Evolutionary conservation across 2,329 filamentous ascomycete genomes (phyloP).

Genomic region (Zymoseptoria ardabiliae): DNA sequence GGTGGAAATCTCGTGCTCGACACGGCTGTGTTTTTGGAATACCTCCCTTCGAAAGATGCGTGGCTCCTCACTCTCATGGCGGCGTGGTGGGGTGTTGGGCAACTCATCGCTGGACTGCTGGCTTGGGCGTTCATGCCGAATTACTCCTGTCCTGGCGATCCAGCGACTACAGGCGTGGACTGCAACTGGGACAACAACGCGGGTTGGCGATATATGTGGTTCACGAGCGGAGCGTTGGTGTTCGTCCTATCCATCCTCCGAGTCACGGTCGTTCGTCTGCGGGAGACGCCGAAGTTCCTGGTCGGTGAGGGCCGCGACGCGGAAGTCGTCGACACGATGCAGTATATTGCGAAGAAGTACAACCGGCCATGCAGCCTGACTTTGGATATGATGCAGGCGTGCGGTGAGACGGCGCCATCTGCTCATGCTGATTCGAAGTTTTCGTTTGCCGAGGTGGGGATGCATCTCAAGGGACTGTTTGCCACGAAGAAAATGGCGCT

Average conservation of each 20-base stretch:
- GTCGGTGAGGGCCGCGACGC: conserved; percentile 47
- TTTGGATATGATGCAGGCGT: conserved; percentile 42
- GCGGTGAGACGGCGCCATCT: conserved; percentile 30
- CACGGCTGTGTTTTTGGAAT: conserved; percentile 53
- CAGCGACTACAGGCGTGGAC: conserved; percentile 20
- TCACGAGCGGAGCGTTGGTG: conserved; percentile 47
- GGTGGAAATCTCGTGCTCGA: conserved; percentile 59
- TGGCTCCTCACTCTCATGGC: conserved; percentile 60
- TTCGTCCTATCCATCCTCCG: conserved; percentile 47
- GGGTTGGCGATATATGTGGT: conserved; percentile 54
- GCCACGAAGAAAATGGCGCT: conserved; percentile 51
- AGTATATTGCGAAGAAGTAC: conserved; percentile 46
- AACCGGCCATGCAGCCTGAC: conserved; percentile 47
- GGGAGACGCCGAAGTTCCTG: conserved; percentile 52
- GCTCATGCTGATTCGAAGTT: conserved; percentile 23
- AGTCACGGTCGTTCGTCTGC: conserved; percentile 47
- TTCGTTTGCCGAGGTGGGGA: conserved; percentile 33
- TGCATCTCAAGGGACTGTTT: conserved; percentile 61
- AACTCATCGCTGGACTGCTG: conserved; percentile 46
- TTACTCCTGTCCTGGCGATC: conserved; percentile 38
- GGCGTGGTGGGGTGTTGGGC: conserved; percentile 48
- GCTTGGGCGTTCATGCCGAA: conserved; percentile 49
- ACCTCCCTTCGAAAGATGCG: conserved; percentile 51
- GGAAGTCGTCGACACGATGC: conserved; percentile 44
- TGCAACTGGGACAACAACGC: conserved; percentile 48